These are phyloP conservation scores for Caloboletus inedulis DNA, from an alignment of 1,284 basidiomycete species.

Conservation along the genomic window DNA sequence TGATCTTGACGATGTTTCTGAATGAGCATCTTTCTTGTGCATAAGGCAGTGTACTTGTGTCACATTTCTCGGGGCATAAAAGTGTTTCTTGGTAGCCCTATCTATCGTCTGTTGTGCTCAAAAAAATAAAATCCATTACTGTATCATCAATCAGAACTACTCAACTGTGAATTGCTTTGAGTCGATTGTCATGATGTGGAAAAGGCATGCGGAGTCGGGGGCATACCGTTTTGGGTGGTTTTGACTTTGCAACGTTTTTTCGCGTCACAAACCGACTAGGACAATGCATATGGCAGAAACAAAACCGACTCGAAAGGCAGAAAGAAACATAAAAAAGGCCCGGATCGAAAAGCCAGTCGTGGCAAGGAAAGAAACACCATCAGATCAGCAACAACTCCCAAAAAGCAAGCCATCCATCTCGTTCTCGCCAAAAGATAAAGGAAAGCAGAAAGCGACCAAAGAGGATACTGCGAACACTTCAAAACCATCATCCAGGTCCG, in stretches of 20 bases:
- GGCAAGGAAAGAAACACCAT: conserved; percentile 1
- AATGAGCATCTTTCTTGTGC: no score
- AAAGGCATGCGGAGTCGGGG: no score
- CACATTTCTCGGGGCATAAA: no score
- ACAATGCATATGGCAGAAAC: conserved; percentile 21
- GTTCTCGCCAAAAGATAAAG: conserved; percentile 22
- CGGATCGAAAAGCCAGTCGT: conserved; percentile 19
- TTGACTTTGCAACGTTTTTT: conserved; percentile 2
- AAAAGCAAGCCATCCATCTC: conserved; percentile 5
- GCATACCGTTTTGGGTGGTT: conserved; percentile 13
- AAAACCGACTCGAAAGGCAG: conserved; percentile 16
- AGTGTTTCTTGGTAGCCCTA: no score
- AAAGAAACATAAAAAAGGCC: conserved; percentile 25
- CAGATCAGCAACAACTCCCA: not conserved
- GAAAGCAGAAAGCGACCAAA: conserved; percentile 20
- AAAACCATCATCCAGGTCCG: conserved; percentile 2
- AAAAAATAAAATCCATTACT: no score
- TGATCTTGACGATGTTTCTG: no score
- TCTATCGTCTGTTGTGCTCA: no score
- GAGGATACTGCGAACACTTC: not conserved
- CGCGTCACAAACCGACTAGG: no score
- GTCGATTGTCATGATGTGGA: no score
- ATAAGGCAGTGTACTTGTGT: no score
- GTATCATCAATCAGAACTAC: no score
- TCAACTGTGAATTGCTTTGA: no score